Conservation (phyloP, 495 filamentous ascomycete genomes). For the Hyphodiscus hymeniophilus region DNA sequence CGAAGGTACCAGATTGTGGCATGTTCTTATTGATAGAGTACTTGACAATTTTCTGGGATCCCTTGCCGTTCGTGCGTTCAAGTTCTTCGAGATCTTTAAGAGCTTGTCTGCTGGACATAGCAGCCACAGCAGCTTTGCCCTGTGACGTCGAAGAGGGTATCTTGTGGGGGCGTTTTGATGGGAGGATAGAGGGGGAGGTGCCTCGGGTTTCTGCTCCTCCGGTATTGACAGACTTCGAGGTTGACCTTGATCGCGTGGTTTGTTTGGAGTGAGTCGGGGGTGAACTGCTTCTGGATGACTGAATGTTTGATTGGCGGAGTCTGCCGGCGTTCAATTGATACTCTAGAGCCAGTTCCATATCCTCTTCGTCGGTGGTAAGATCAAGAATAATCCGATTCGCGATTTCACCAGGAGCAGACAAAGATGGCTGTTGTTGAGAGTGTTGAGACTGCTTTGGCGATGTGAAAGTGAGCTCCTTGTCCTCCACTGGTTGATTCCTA, state of each 20-base stretch:
- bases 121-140: background rate
- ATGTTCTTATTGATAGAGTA: background rate
- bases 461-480: conserved; percentile 1
- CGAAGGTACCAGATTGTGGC: background rate
- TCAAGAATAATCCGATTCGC: background rate
- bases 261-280: background rate
- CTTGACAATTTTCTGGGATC: background rate
- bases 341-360: conserved; percentile 1
- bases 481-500: background rate
- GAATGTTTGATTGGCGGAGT: background rate
- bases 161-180: background rate
- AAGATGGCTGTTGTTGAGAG: conserved; percentile 8
- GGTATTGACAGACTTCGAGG: background rate
- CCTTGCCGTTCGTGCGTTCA: background rate
- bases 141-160: background rate
- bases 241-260: background rate
- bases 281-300: background rate
- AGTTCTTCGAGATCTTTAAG: conserved; percentile 3
- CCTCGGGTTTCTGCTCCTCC: background rate
- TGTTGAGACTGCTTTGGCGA: conserved; percentile 1
- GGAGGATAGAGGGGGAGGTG: too few species aligned
- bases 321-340: conserved; percentile 6
- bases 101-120: conserved; percentile 6
- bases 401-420: conserved; percentile 11
- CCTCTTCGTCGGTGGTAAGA: conserved; percentile 7